Conservation (phyloP, 495 filamentous ascomycete genomes). For the Poronia punctata region DNA sequence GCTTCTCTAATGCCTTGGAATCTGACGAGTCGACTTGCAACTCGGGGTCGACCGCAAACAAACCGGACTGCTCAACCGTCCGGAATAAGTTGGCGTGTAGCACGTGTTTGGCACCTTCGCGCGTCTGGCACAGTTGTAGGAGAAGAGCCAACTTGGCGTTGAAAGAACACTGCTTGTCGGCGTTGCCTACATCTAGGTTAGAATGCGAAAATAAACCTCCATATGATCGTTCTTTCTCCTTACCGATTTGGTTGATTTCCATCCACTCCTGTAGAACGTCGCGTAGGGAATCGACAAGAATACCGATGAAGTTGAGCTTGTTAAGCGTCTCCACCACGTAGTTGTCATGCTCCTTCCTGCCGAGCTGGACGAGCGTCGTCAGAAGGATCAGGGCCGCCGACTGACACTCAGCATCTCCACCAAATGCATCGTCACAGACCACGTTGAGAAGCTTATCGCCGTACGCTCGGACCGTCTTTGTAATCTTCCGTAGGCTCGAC, state of each 20-base stretch:
- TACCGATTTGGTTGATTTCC: slow-evolving; percentile 24
- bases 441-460: slow-evolving; percentile 76
- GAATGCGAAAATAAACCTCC: background rate
- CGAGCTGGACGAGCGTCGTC: slow-evolving; percentile 58
- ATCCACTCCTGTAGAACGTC: slow-evolving; percentile 58
- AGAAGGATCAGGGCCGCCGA: slow-evolving; percentile 73
- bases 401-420: slow-evolving; percentile 70
- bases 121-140: slow-evolving; percentile 73
- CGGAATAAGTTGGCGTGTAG: slow-evolving; percentile 86
- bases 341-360: slow-evolving; percentile 58
- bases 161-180: slow-evolving; percentile 48
- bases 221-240: slow-evolving; percentile 3
- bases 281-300: slow-evolving; percentile 79
- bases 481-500: slow-evolving; percentile 55
- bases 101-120: slow-evolving; percentile 69
- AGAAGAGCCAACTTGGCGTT: slow-evolving; percentile 75
- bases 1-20: slow-evolving; percentile 63
- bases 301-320: slow-evolving; percentile 79
- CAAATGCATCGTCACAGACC: slow-evolving; percentile 89
- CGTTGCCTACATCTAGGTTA: slow-evolving; percentile 17
- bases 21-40: slow-evolving; percentile 55
- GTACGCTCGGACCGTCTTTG: slow-evolving; percentile 65
- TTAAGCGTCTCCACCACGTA: slow-evolving; percentile 72
- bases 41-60: slow-evolving; percentile 91
- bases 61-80: slow-evolving; percentile 63